Evolutionary conservation across 345 rosid species (phyloP).

Genomic region (Xanthoceras sorbifolium): DNA sequence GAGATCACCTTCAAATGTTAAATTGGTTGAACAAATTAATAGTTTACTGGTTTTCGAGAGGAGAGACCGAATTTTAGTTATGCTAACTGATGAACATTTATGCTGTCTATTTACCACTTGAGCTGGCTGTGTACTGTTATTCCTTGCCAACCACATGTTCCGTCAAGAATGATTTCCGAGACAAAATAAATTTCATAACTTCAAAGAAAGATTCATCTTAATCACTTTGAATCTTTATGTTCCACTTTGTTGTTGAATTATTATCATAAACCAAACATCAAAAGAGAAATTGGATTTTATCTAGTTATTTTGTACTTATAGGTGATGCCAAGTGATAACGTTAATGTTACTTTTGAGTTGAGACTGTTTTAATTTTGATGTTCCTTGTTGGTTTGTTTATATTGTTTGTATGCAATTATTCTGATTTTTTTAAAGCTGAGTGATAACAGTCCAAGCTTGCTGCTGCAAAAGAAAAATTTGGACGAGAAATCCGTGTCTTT

Average conservation of each 20-base stretch:
- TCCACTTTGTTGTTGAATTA: not conserved
- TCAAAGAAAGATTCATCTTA: not conserved
- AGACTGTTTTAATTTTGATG: not conserved
- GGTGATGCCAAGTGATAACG: not conserved
- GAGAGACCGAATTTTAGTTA: not conserved
- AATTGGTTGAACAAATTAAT: no score
- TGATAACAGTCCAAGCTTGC: constrained; percentile 59
- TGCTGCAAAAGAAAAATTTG: constrained; percentile 66
- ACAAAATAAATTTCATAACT: not conserved
- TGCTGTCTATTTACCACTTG: not conserved
- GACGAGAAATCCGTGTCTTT: constrained; percentile 75
- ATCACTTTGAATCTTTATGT: not conserved
- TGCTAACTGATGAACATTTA: not conserved
- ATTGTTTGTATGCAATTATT: not conserved
- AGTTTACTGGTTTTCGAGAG: not conserved
- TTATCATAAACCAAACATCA: not conserved
- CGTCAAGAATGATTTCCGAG: not conserved
- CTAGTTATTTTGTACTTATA: not conserved
- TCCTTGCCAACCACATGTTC: not conserved
- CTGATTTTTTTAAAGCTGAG: constrained; percentile 11
- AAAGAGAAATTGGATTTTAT: not conserved
- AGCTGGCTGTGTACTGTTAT: not conserved
- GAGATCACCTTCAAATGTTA: no score
- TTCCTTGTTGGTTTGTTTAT: not conserved
- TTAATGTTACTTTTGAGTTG: not conserved